A percentile compares a stretch with the other conserved stretches of the same genome.
Evolutionary conservation across 78 protist species (phyloP).

Genomic region (Dictyostelium citrinum): DNA sequence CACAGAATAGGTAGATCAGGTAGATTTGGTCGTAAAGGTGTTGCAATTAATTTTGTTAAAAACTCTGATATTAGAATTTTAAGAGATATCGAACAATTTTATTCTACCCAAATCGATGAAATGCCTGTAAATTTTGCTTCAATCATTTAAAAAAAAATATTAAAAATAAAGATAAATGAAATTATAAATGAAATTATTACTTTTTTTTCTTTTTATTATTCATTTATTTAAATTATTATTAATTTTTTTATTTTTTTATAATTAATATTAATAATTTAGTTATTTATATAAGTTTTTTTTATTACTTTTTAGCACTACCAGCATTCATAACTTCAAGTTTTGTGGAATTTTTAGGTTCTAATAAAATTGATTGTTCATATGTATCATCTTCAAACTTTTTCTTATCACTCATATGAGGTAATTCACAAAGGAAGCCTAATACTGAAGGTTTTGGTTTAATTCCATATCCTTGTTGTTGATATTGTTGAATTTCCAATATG

Average conservation of each 20-base stretch:
- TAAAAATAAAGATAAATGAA: background rate
- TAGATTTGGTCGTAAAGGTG: constrained; percentile 96
- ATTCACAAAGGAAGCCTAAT: constrained; percentile 3
- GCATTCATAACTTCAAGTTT: background rate
- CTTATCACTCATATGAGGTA: constrained; percentile 18
- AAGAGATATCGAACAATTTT: constrained; percentile 89
- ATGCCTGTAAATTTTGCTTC: constrained; percentile 39
- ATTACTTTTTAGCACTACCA: background rate
- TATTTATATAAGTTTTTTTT: background rate
- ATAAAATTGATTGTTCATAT: constrained; percentile 18
- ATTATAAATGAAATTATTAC: background rate
- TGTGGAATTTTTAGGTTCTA: constrained; percentile 27
- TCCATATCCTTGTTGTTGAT: constrained; percentile 39
- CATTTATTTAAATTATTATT: background rate
- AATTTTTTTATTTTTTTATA: too few species aligned
- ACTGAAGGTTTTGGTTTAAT: background rate
- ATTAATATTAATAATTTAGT: background rate
- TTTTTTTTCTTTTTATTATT: background rate
- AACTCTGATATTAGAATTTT: constrained; percentile 77
- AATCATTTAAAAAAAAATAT: background rate
- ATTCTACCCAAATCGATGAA: constrained; percentile 86
- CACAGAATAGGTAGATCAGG: constrained; percentile 93
- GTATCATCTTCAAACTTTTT: constrained; percentile 23
- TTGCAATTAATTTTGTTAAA: constrained; percentile 92
- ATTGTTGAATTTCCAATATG: constrained; percentile 36